phyloP scores from a whole-genome alignment of 2,329 filamentous ascomycete species.

The Waltergamsia citrina region DNA sequence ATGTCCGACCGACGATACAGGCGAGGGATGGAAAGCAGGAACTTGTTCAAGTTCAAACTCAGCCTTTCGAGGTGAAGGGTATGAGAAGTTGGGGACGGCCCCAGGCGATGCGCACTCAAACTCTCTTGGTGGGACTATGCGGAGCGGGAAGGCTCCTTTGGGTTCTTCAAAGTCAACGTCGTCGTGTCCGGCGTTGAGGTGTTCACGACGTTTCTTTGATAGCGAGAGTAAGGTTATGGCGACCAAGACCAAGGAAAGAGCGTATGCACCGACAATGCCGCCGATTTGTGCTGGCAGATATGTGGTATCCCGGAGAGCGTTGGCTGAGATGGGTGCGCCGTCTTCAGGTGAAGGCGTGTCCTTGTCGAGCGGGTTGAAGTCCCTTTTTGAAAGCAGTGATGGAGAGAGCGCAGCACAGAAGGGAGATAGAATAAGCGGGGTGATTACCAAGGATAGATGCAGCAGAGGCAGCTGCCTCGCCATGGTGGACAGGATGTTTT shows the following conservation, averaged over 20 bases:
- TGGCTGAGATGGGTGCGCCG: conserved; percentile 48
- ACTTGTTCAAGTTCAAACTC: conserved; percentile 13
- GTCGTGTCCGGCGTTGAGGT: conserved; percentile 41
- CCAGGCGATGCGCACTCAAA: conserved; percentile 5
- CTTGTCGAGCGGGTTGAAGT: conserved; percentile 32
- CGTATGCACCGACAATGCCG: conserved; percentile 76
- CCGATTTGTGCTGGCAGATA: conserved; percentile 75
- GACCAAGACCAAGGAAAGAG: conserved; percentile 65
- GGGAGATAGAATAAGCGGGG: no score
- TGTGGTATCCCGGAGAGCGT: conserved; percentile 48
- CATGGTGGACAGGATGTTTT: conserved; percentile 26
- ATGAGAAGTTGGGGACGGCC: conserved; percentile 37
- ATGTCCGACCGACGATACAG: conserved; percentile 33
- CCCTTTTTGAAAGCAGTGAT: conserved; percentile 9
- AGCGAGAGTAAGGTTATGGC: conserved; percentile 56
- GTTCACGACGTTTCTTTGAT: conserved; percentile 43
- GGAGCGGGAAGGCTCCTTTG: conserved; percentile 3
- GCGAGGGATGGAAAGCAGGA: conserved; percentile 37
- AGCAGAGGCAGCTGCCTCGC: conserved; percentile 17
- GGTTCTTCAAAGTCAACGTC: conserved; percentile 30
- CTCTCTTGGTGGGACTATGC: conserved; percentile 7
- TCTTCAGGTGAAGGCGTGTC: conserved; percentile 50
- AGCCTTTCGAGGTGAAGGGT: conserved; percentile 32
- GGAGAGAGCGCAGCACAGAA: neutral
- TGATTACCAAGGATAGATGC: conserved; percentile 10